These are phyloP conservation scores for Kwoniella newhampshirensis DNA, from an alignment of 768 basidiomycete genomes.

Conservation along the genomic window DNA sequence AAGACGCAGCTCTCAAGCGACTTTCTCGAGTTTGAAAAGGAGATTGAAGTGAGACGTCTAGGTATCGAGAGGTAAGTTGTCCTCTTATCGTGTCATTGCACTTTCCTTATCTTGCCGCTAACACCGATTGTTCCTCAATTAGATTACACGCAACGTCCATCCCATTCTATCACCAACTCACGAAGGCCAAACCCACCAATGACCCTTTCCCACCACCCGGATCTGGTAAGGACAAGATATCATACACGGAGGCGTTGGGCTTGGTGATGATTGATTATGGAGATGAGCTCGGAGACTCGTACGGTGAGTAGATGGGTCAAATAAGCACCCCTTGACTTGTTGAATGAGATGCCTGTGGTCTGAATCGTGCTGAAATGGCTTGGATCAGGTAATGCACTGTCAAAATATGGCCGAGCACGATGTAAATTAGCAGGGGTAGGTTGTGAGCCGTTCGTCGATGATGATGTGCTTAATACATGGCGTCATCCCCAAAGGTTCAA, in stretches of 20 bases:
- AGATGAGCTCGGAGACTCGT: conserved; percentile 75
- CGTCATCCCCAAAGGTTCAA: conserved; percentile 57
- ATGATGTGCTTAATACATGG: too few species aligned
- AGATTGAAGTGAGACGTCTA: conserved; percentile 74
- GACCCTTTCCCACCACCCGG: conserved; percentile 64
- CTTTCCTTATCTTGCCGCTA: not conserved
- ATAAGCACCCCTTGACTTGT: too few species aligned
- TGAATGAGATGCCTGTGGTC: too few species aligned
- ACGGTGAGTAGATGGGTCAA: too few species aligned
- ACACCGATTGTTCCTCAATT: too few species aligned
- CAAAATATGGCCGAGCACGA: conserved; percentile 75
- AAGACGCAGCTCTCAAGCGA: conserved; percentile 76
- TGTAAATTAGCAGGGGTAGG: conserved; percentile 74
- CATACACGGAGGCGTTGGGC: conserved; percentile 75
- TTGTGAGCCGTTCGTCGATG: not conserved
- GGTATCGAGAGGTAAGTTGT: conserved; percentile 68
- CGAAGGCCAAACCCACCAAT: conserved; percentile 64
- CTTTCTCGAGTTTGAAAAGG: conserved; percentile 75
- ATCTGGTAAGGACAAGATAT: conserved; percentile 62
- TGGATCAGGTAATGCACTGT: conserved; percentile 67
- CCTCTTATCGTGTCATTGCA: not conserved
- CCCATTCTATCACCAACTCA: conserved; percentile 67
- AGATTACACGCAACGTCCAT: conserved; percentile 74
- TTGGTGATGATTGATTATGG: conserved; percentile 84
- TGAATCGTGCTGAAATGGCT: conserved; percentile 1